These are phyloP conservation scores for Cladophialophora carrionii DNA, from an alignment of 2,329 filamentous ascomycete species.

Conservation along the genomic window DNA sequence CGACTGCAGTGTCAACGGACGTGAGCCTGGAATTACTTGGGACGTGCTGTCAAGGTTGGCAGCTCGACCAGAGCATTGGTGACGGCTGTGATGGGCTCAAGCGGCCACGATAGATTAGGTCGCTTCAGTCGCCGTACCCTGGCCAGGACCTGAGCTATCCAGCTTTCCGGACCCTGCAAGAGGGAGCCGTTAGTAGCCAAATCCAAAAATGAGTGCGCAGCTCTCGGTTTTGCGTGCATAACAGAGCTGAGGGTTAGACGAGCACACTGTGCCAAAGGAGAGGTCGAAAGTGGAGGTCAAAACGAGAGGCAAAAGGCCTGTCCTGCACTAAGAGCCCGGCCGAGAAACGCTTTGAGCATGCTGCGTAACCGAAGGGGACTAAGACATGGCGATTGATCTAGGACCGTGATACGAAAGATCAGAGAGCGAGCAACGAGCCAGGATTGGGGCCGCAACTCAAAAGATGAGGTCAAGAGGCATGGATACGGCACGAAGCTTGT, in stretches of 20 bases:
- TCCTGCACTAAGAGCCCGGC: not conserved
- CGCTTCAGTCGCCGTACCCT: slow-evolving; percentile 3
- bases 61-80: not conserved
- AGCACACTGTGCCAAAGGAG: slow-evolving; percentile 1
- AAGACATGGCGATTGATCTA: slow-evolving; percentile 11
- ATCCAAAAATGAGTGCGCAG: slow-evolving; percentile 14
- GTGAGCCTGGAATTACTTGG: not conserved
- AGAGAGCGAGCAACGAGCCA: slow-evolving; percentile 8
- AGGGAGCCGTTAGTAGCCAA: not conserved
- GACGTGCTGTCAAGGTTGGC: not conserved
- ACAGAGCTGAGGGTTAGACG: not conserved
- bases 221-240: slow-evolving; percentile 10
- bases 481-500: not conserved
- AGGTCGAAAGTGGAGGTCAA: not conserved
- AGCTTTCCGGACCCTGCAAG: slow-evolving; percentile 9
- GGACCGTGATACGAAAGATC: slow-evolving; percentile 19
- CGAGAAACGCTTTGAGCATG: slow-evolving; percentile 1
- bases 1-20: not conserved
- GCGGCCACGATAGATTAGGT: slow-evolving; percentile 2
- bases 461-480: not conserved
- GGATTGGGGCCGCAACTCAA: not conserved
- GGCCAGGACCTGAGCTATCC: not conserved
- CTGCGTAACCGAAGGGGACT: slow-evolving; percentile 15
- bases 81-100: not conserved
- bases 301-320: not conserved